phyloP scores from a whole-genome alignment of 306 rosid genomes.

The Quercus variabilis region DNA sequence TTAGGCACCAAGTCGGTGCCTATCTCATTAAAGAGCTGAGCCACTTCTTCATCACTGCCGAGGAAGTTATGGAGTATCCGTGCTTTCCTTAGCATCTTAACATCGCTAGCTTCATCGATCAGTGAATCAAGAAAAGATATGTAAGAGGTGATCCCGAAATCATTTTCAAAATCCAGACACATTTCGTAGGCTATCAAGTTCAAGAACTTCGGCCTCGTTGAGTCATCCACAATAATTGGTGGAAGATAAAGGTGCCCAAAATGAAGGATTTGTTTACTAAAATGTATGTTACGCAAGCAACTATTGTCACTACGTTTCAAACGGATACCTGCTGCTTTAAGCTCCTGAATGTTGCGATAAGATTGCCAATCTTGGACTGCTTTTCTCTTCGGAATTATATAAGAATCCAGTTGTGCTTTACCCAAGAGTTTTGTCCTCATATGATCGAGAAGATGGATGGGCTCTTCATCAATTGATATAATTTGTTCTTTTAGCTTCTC shows the following conservation, averaged over 20 bases:
- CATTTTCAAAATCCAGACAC: slow-evolving; percentile 8
- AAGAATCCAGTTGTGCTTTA: too few relatives aligned
- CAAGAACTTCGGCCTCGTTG: background rate
- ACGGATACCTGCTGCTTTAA: slow-evolving; percentile 11
- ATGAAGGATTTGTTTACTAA: background rate
- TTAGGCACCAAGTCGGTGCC: slow-evolving; percentile 19
- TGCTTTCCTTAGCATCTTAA: slow-evolving; percentile 3
- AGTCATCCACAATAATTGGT: slow-evolving; percentile 9
- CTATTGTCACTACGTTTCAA: background rate
- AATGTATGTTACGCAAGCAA: background rate
- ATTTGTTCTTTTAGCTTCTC: background rate
- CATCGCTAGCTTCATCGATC: slow-evolving; percentile 9
- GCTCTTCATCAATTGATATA: background rate
- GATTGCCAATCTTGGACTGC: background rate
- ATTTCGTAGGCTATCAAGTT: slow-evolving; percentile 26
- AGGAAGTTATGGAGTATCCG: slow-evolving; percentile 2
- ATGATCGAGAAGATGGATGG: slow-evolving; percentile 8
- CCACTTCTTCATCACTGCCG: slow-evolving; percentile 25
- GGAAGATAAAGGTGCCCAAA: slow-evolving; percentile 9
- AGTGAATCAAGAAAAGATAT: slow-evolving; percentile 19
- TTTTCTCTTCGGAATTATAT: too few relatives aligned
- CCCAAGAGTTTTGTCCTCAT: background rate
- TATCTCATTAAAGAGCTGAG: slow-evolving; percentile 18
- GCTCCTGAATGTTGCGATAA: background rate
- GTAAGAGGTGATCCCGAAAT: slow-evolving; percentile 8